Evolutionary conservation across 1,139 yeast species (phyloP).

Genomic region (Taphrina communis): DNA sequence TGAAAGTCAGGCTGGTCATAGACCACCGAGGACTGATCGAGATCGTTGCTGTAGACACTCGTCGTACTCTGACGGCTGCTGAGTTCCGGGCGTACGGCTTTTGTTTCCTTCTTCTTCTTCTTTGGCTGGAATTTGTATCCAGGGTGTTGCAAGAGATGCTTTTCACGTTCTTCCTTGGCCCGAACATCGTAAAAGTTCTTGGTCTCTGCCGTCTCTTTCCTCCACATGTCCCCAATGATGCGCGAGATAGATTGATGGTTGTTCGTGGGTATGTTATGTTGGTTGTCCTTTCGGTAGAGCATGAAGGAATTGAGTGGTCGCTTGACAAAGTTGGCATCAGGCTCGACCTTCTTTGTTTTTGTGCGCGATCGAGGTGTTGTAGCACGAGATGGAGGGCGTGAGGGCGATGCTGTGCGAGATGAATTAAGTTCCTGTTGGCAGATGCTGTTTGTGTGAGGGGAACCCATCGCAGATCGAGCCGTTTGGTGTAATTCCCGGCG

Average conservation of each 20-base stretch:
- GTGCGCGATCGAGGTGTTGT: conserved; percentile 7
- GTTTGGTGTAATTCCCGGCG: neutral
- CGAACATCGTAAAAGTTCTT: conserved; percentile 41
- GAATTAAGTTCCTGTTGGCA: neutral
- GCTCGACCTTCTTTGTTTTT: neutral
- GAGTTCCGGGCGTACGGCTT: neutral
- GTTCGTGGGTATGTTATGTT: conserved; percentile 49
- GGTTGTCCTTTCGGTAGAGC: conserved; percentile 54
- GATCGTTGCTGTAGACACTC: neutral
- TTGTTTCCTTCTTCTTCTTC: conserved; percentile 42
- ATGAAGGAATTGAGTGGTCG: conserved; percentile 61
- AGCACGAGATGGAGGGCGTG: neutral
- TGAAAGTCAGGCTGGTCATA: neutral
- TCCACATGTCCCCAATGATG: conserved; percentile 58
- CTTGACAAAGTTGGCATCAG: conserved; percentile 50
- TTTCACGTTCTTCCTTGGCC: conserved; percentile 41
- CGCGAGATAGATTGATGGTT: conserved; percentile 56
- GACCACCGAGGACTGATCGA: neutral
- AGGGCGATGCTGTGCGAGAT: neutral
- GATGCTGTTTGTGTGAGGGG: neutral
- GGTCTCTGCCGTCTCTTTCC: conserved; percentile 44
- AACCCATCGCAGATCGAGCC: conserved; percentile 3
- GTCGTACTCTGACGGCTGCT: neutral
- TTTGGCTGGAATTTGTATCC: conserved; percentile 43
- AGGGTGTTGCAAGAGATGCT: conserved; percentile 41